Percentiles rank a stretch among this genome's conserved stretches.
phyloP scores from a whole-genome alignment of 1,139 yeast genomes.

The Geotrichum fermentans region DNA sequence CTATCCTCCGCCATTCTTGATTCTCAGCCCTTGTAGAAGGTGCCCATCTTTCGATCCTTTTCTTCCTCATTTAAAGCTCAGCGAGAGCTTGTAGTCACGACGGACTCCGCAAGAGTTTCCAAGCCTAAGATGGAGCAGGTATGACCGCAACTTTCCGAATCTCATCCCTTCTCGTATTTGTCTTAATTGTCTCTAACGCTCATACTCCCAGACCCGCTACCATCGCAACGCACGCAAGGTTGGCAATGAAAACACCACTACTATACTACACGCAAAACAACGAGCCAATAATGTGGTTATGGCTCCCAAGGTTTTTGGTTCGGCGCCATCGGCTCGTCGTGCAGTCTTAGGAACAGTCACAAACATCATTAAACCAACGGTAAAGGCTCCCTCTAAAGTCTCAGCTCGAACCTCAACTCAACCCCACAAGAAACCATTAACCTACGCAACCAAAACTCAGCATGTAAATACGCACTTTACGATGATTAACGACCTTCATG shows the following conservation, averaged over 20 bases:
- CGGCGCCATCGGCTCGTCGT: slow-evolving; percentile 5
- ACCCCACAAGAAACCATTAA: slow-evolving; percentile 2
- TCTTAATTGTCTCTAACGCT: background rate
- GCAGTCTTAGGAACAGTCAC: slow-evolving; percentile 18
- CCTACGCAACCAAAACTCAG: background rate
- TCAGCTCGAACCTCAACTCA: background rate
- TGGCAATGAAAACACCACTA: slow-evolving; percentile 13
- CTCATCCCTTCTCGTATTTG: background rate
- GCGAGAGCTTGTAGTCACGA: slow-evolving; percentile 3
- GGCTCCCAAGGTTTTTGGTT: background rate
- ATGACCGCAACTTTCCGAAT: background rate
- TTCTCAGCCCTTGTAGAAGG: background rate
- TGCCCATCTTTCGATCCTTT: background rate
- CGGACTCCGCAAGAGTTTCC: slow-evolving; percentile 6
- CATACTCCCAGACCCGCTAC: slow-evolving; percentile 8
- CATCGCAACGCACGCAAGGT: slow-evolving; percentile 6
- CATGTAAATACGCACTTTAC: slow-evolving; percentile 3
- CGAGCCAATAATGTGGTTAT: background rate
- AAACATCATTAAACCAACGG: no score
- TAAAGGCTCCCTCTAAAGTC: no score
- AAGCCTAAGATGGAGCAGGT: slow-evolving; percentile 11
- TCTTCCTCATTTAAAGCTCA: background rate
- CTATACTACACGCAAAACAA: slow-evolving; percentile 6
- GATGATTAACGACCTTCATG: slow-evolving; percentile 1
- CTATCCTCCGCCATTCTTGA: background rate